phyloP scores from a whole-genome alignment of 176 grass and related monocot species.

The Pharus latifolius region DNA sequence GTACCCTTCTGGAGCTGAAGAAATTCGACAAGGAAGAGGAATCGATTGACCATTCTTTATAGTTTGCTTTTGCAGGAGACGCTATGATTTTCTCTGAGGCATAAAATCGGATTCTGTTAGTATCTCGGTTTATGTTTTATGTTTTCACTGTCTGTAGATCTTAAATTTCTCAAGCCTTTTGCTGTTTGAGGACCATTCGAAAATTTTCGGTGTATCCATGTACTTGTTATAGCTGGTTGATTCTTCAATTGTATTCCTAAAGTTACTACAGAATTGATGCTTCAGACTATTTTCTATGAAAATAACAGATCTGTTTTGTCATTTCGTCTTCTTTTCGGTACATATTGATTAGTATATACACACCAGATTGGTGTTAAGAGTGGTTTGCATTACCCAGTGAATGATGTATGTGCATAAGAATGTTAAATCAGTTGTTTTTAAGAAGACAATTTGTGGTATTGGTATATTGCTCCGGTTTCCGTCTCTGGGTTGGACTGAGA shows the following conservation, averaged over 20 bases:
- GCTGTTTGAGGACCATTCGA: constrained; percentile 5
- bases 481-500: too few species aligned
- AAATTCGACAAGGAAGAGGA: constrained; percentile 3
- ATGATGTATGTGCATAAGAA: too few species aligned
- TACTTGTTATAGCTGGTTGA: constrained; percentile 32
- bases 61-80: constrained; percentile 43
- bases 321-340: too few species aligned
- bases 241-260: constrained; percentile 28
- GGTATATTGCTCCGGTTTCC: too few species aligned
- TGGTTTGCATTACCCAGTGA: too few species aligned
- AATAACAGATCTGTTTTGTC: too few species aligned
- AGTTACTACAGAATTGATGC: constrained; percentile 15
- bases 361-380: too few species aligned
- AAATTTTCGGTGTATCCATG: constrained; percentile 22
- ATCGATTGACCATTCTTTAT: constrained; percentile 63
- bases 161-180: constrained; percentile 3
- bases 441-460: too few species aligned
- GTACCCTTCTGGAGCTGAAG: not conserved
- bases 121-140: constrained; percentile 9
- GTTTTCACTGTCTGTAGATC: constrained; percentile 26
- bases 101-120: constrained; percentile 31
- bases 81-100: constrained; percentile 13
- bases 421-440: too few species aligned
- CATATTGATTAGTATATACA: too few species aligned
- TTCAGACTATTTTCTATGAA: not conserved